Evolutionary conservation across 2,329 filamentous ascomycete species (phyloP).

Genomic region (Xenoacremonium recifei): DNA sequence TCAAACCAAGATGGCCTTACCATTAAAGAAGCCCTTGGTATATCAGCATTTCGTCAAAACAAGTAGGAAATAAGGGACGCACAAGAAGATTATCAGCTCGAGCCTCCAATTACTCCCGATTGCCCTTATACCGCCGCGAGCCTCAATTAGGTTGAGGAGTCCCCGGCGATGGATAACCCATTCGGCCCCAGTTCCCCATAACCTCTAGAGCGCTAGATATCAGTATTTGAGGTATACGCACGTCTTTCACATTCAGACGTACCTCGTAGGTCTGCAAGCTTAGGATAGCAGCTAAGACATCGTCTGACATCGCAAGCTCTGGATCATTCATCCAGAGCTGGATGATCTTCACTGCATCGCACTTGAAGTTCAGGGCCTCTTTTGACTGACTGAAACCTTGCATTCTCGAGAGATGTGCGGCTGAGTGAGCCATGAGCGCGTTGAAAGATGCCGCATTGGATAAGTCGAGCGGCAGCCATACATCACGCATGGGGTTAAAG

Average conservation of each 20-base stretch:
- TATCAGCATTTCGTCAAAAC: neutral
- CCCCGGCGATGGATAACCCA: neutral
- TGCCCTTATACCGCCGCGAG: neutral
- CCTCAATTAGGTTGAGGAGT: neutral
- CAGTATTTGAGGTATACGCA: neutral
- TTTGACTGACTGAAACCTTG: conserved; percentile 25
- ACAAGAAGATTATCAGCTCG: neutral
- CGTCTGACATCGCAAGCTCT: conserved; percentile 28
- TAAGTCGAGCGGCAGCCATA: conserved; percentile 38
- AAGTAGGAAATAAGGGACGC: neutral
- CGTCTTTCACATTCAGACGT: neutral
- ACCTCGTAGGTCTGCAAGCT: neutral
- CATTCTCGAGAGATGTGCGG: conserved; percentile 35
- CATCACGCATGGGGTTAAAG: conserved; percentile 39
- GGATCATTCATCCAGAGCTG: conserved; percentile 31
- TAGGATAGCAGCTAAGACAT: conserved; percentile 11
- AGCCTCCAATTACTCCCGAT: neutral
- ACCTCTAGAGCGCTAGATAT: neutral
- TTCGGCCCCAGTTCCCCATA: neutral
- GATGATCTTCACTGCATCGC: conserved; percentile 34
- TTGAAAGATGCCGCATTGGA: conserved; percentile 41
- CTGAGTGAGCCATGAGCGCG: conserved; percentile 39
- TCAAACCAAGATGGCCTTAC: neutral
- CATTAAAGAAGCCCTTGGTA: neutral
- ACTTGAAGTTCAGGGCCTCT: conserved; percentile 31